A percentile compares a stretch with the other conserved stretches of the same genome.
Evolutionary conservation across 345 rosid genomes (phyloP).

Genomic region (Crucihimalaya himalaica): DNA sequence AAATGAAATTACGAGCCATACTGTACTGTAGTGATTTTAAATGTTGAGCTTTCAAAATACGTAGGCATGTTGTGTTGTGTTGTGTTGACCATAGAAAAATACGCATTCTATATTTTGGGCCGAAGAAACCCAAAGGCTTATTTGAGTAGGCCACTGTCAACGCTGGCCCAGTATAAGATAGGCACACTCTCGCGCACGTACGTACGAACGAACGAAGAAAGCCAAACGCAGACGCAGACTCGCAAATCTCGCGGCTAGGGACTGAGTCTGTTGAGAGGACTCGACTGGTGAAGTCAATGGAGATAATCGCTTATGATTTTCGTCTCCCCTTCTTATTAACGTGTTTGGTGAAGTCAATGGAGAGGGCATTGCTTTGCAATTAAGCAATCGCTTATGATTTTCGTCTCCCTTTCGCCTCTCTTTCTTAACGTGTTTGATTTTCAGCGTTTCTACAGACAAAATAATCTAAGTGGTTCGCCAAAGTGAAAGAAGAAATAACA

Average conservation of each 20-base stretch:
- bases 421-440: not conserved
- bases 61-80: too few species aligned
- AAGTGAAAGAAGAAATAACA: not conserved
- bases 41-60: not conserved
- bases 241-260: not conserved
- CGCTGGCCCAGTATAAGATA: too few species aligned
- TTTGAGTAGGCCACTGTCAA: not conserved
- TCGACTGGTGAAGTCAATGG: not conserved
- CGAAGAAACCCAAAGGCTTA: not conserved
- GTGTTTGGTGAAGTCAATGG: not conserved
- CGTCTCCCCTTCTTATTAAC: not conserved
- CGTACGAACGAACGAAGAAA: not conserved
- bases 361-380: not conserved
- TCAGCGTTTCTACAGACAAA: constrained; percentile 9
- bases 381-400: not conserved
- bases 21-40: not conserved
- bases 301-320: not conserved
- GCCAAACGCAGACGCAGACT: not conserved
- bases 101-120: not conserved
- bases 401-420: not conserved
- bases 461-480: too few species aligned
- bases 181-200: not conserved
- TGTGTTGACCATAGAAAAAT: not conserved
- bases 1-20: not conserved
- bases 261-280: not conserved